Evolutionary conservation across 2,329 filamentous ascomycete genomes (phyloP).

Genomic region (Colletotrichum australisinense): DNA sequence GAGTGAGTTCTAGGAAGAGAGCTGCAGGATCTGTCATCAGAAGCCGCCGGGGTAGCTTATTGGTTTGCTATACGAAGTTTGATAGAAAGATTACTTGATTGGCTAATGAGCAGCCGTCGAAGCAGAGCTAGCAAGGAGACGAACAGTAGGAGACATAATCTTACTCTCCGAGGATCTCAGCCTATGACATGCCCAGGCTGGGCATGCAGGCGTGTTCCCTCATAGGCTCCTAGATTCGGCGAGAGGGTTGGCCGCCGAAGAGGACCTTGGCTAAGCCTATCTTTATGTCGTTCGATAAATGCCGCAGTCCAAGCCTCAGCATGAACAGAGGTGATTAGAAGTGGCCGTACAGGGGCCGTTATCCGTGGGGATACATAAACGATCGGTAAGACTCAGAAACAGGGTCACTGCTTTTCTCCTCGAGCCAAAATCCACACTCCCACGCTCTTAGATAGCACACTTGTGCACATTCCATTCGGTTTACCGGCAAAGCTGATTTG

Average conservation of each 20-base stretch:
- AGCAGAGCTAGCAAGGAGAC: slow-evolving; percentile 8
- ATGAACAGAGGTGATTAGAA: background rate
- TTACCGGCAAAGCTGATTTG: background rate
- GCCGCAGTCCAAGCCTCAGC: background rate
- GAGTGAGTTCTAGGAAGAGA: background rate
- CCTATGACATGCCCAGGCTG: slow-evolving; percentile 18
- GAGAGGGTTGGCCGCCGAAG: background rate
- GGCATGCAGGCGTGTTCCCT: slow-evolving; percentile 9
- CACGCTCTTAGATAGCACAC: background rate
- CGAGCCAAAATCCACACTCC: background rate
- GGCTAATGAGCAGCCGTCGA: background rate
- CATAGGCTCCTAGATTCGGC: background rate
- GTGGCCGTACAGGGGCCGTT: too few relatives aligned
- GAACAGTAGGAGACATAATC: background rate
- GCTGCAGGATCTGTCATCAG: slow-evolving; percentile 23
- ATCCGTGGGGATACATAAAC: background rate
- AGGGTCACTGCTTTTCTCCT: background rate
- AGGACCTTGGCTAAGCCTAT: slow-evolving; percentile 6
- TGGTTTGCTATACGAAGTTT: slow-evolving; percentile 28
- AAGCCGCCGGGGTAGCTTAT: background rate
- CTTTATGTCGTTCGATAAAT: background rate
- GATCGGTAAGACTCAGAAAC: background rate
- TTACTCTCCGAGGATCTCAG: slow-evolving; percentile 6
- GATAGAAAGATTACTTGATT: slow-evolving; percentile 10
- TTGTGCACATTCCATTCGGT: background rate